Conservation (phyloP, 345 rosid genomes). For the Camelina sativa region DNA sequence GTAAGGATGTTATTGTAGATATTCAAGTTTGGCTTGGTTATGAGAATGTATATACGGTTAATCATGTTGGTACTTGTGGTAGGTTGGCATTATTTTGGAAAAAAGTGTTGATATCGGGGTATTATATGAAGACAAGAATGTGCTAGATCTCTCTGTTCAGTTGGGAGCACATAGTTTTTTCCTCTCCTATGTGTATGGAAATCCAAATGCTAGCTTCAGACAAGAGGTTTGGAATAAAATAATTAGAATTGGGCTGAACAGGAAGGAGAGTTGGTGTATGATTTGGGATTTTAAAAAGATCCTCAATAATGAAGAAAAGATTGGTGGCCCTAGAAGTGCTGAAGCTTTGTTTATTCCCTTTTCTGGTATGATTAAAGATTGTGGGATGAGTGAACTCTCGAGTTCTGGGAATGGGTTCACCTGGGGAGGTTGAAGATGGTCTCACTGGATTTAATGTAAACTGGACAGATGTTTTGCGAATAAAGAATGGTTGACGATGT, state of each 20-base stretch:
- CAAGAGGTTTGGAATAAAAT: no score
- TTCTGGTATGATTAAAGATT: fast-evolving
- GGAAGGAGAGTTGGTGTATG: no score
- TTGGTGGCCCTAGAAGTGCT: fast-evolving
- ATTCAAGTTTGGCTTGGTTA: neutral
- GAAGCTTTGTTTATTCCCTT: fast-evolving
- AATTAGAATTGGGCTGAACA: fast-evolving
- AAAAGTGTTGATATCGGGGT: neutral
- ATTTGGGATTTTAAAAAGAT: no score
- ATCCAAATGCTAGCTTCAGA: no score
- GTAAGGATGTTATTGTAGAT: neutral
- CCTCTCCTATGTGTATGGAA: no score
- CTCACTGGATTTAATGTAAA: no score
- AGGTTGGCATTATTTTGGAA: neutral
- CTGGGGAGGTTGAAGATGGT: fast-evolving
- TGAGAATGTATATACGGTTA: neutral
- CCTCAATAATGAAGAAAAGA: fast-evolving
- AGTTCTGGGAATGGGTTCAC: no score
- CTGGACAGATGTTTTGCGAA: no score
- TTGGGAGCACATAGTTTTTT: fast-evolving
- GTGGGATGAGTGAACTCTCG: fast-evolving
- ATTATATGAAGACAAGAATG: fast-evolving
- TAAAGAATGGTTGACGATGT: fast-evolving
- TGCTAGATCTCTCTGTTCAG: fast-evolving
- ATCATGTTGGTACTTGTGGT: neutral